These are phyloP conservation scores for Raffaelea albimanens DNA, from an alignment of 2,329 filamentous ascomycete species.

Conservation along the genomic window DNA sequence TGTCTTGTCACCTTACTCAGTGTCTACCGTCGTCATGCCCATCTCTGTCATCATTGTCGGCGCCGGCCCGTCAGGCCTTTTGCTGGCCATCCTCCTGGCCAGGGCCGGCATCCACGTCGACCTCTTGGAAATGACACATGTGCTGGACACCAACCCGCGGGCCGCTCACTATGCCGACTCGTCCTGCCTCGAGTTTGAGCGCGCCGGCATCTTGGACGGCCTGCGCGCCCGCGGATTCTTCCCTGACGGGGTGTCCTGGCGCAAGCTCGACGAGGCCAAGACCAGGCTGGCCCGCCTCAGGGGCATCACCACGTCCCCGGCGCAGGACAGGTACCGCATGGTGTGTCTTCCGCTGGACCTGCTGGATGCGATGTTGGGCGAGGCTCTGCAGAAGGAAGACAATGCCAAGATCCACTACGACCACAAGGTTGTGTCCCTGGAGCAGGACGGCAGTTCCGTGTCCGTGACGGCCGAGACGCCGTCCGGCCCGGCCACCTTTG, in stretches of 20 bases:
- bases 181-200: slow-evolving; percentile 16
- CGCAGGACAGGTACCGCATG: slow-evolving; percentile 17
- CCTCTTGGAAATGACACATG: slow-evolving; percentile 18
- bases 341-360: slow-evolving; percentile 34
- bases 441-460: slow-evolving; percentile 22
- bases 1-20: too few relatives aligned
- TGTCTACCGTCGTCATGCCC: neutral
- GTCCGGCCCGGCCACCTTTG: slow-evolving; percentile 14
- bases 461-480: slow-evolving; percentile 21
- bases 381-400: slow-evolving; percentile 23
- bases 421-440: slow-evolving; percentile 27
- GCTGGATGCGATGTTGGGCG: slow-evolving; percentile 18
- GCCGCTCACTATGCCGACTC: slow-evolving; percentile 21
- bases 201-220: slow-evolving; percentile 20
- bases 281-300: slow-evolving; percentile 10
- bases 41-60: slow-evolving; percentile 14
- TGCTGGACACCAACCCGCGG: slow-evolving; percentile 20
- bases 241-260: slow-evolving; percentile 19
- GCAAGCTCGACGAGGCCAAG: slow-evolving; percentile 14
- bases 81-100: slow-evolving; percentile 40
- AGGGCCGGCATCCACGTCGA: slow-evolving; percentile 30
- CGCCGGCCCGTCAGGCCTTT: slow-evolving; percentile 30
- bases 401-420: slow-evolving; percentile 26
- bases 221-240: slow-evolving; percentile 16
- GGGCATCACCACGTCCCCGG: neutral